Base-by-base conservation (phyloP, 164 flowering plant genomes). In the Berberis thunbergii region DNA sequence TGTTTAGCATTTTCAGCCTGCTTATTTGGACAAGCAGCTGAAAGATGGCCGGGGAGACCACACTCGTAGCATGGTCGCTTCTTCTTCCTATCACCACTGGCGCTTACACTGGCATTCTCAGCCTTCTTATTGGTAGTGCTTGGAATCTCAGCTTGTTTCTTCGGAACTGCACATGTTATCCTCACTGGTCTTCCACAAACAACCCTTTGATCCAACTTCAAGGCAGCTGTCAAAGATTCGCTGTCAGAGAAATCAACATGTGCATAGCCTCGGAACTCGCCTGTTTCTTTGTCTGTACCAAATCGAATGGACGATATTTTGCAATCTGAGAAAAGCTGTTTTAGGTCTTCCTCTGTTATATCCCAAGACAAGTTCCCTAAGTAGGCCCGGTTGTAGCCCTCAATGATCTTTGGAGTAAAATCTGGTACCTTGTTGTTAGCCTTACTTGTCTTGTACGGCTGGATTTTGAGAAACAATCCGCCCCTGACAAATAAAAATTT, bases 331-430 rank as follows among this genome's bases (percentile, higher is more conserved):
- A 94, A 87, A 67, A 87, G 65, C 26, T 77, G 84, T 72, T 70
- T 79, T 69, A 94, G 63, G 48, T 91, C 93, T 45, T 84, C 88
- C 70, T 91, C 96, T 0, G 91, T 94, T 62, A 87, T 77, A 59
- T 91, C 92, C 97, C 97, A 94, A 40, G 97, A 77, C 59, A 94
- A 78, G 75, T 94, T 94, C 44, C 99, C 97, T 10, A 81, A 73
- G 59, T 94, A 94, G 49, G 87, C 77, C 71, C 97, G 85, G 69
- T 89, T 86, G 73, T 89, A 89, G 48, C 97, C 99, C 41, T 87
- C 91, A 70, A 85, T 74, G 5, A 82, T 76, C 64, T 76, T 56
- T 13, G 97, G 97, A 45, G 84, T 67, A 69, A 91, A 91, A 67
- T 81, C 80, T 40, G 71, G 39, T 12, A 63, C 56, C 64, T 26